Percentiles rank a stretch among this genome's conserved stretches.
Evolutionary conservation across 164 flowering plant genomes (phyloP).

Genomic region (Malania oleifera): DNA sequence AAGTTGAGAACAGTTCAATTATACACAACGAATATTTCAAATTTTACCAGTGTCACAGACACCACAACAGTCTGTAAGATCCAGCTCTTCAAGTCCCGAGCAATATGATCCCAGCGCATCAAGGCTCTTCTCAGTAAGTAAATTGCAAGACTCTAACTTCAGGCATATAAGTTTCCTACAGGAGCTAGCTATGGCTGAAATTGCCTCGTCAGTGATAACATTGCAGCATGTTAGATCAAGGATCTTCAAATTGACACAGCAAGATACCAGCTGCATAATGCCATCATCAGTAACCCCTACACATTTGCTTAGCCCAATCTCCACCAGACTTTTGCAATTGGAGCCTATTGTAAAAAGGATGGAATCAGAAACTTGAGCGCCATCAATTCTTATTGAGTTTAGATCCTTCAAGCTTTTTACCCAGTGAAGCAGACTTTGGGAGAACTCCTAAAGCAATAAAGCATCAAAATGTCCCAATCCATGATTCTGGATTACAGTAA

Average conservation of each 20-base stretch:
- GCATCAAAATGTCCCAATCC: slow-evolving; percentile 2
- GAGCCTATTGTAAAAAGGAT: slow-evolving; percentile 25
- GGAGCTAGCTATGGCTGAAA: slow-evolving; percentile 46
- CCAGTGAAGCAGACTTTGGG: slow-evolving; percentile 23
- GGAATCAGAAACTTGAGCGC: slow-evolving; percentile 38
- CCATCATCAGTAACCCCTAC: slow-evolving; percentile 56
- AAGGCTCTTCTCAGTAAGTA: slow-evolving; percentile 48
- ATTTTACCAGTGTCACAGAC: slow-evolving; percentile 47
- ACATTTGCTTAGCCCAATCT: slow-evolving; percentile 65
- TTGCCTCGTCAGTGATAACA: slow-evolving; percentile 46
- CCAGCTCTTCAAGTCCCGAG: slow-evolving; percentile 49
- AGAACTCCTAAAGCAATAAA: slow-evolving; percentile 48
- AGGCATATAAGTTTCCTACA: slow-evolving; percentile 46
- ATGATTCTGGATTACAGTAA: background rate
- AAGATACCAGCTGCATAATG: slow-evolving; percentile 38
- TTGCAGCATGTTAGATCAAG: slow-evolving; percentile 64
- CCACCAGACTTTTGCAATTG: slow-evolving; percentile 40
- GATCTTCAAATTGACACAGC: slow-evolving; percentile 34
- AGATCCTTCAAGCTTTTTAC: slow-evolving; percentile 40
- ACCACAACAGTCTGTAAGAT: slow-evolving; percentile 64
- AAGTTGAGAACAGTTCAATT: background rate
- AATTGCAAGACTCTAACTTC: slow-evolving; percentile 60
- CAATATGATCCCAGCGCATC: slow-evolving; percentile 39
- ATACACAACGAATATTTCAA: background rate
- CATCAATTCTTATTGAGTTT: slow-evolving; percentile 39